Evolutionary conservation across 176 grass and related monocot genomes (phyloP).

Genomic region (Lolium rigidum): DNA sequence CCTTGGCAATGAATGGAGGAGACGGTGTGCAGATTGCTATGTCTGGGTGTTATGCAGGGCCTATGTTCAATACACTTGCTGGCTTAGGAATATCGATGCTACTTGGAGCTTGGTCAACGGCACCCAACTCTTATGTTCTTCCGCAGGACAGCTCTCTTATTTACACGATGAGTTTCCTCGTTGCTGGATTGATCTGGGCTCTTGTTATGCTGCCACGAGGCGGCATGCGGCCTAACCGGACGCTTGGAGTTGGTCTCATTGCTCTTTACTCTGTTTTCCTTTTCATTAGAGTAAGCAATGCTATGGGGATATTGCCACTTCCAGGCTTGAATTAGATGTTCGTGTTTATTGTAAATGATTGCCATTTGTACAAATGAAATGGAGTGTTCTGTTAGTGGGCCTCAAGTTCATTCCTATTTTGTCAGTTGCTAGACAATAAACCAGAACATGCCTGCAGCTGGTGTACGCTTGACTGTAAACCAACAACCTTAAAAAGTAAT

Average conservation of each 20-base stretch:
- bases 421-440: neutral
- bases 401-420: neutral
- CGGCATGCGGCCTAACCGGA: constrained; percentile 85
- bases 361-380: constrained; percentile 42
- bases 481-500: neutral
- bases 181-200: constrained; percentile 82
- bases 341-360: constrained; percentile 38
- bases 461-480: constrained; percentile 2
- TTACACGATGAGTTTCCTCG: constrained; percentile 90
- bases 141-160: constrained; percentile 77
- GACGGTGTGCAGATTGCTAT: constrained; percentile 92
- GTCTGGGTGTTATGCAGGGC: constrained; percentile 97
- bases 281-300: constrained; percentile 74
- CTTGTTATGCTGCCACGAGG: constrained; percentile 67
- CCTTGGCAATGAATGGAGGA: constrained; percentile 86
- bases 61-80: constrained; percentile 98
- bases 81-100: constrained; percentile 92
- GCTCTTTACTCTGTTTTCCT: constrained; percentile 85
- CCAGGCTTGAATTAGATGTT: constrained; percentile 64
- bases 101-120: constrained; percentile 80
- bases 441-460: neutral
- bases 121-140: constrained; percentile 67
- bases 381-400: constrained; percentile 13
- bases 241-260: constrained; percentile 84
- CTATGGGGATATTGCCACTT: constrained; percentile 71